Conservation (phyloP, 345 rosid genomes). For the Pistacia integerrima region DNA sequence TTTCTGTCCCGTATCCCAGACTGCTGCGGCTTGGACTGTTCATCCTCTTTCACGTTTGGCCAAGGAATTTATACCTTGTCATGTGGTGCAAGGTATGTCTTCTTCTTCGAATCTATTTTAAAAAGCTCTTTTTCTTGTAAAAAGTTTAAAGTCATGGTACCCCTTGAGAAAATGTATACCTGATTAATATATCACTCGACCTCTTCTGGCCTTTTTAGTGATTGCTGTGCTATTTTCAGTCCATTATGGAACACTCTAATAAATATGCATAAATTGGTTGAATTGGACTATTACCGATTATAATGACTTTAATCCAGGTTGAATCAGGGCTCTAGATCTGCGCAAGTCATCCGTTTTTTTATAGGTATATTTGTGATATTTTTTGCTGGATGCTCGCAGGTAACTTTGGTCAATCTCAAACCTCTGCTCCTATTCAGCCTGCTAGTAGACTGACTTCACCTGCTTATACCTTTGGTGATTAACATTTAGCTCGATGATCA, state of each 20-base stretch:
- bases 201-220: not conserved
- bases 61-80: not conserved
- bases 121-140: not conserved
- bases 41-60: no score
- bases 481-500: not conserved
- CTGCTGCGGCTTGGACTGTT: no score
- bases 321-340: not conserved
- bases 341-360: not conserved
- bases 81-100: slow-evolving; percentile 27
- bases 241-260: not conserved
- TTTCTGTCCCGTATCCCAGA: no score
- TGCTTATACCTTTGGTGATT: not conserved
- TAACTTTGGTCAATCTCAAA: not conserved
- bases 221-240: not conserved
- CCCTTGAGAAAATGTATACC: not conserved
- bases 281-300: not conserved
- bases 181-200: not conserved
- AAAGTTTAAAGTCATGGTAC: not conserved
- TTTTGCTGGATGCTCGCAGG: not conserved
- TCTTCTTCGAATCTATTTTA: not conserved
- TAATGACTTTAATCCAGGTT: not conserved
- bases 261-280: not conserved
- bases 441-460: not conserved
- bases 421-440: not conserved
- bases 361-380: not conserved